Percentiles rank a stretch among this genome's conserved stretches.
Evolutionary conservation across 805 yeast genomes (phyloP).

Genomic region (Lachancea sp.): DNA sequence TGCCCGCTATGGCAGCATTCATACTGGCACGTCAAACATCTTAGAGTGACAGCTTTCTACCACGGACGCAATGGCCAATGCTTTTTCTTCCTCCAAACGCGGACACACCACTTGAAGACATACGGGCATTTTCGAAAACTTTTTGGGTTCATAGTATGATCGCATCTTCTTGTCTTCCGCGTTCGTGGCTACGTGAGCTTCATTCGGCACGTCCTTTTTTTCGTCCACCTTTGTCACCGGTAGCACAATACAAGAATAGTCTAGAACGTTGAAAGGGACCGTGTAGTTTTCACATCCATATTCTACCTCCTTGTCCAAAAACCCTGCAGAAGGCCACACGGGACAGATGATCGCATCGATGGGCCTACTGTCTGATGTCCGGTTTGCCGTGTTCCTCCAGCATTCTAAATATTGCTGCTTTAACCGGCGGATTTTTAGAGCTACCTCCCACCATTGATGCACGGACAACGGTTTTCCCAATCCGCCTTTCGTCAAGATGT

Average conservation of each 20-base stretch:
- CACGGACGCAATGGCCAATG: slow-evolving; percentile 32
- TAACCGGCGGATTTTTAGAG: slow-evolving; percentile 30
- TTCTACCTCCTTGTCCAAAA: slow-evolving; percentile 35
- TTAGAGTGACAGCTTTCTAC: slow-evolving; percentile 13
- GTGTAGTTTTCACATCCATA: slow-evolving; percentile 40
- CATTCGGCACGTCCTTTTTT: slow-evolving; percentile 26
- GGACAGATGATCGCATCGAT: slow-evolving; percentile 48
- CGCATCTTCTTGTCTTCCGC: slow-evolving; percentile 29
- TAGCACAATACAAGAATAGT: slow-evolving; percentile 37
- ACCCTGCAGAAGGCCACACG: slow-evolving; percentile 38
- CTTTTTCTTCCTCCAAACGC: slow-evolving; percentile 54
- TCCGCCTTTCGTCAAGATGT: slow-evolving; percentile 5
- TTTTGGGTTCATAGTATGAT: slow-evolving; percentile 42
- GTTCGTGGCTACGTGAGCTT: slow-evolving; percentile 20
- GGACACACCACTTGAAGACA: slow-evolving; percentile 49
- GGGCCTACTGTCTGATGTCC: slow-evolving; percentile 35
- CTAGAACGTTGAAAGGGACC: slow-evolving; percentile 36
- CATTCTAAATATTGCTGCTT: slow-evolving; percentile 35
- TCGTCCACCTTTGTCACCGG: slow-evolving; percentile 40
- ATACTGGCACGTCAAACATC: no score
- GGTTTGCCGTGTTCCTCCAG: slow-evolving; percentile 32
- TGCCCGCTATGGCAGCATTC: no score
- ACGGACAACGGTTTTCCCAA: slow-evolving; percentile 7
- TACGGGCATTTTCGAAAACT: slow-evolving; percentile 47
- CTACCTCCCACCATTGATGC: slow-evolving; percentile 38